Evolutionary conservation across 108 stramenopile species (phyloP), one percentile per base, ranked within the genome.

Genomic region (Parietichytrium sp.): DNA sequence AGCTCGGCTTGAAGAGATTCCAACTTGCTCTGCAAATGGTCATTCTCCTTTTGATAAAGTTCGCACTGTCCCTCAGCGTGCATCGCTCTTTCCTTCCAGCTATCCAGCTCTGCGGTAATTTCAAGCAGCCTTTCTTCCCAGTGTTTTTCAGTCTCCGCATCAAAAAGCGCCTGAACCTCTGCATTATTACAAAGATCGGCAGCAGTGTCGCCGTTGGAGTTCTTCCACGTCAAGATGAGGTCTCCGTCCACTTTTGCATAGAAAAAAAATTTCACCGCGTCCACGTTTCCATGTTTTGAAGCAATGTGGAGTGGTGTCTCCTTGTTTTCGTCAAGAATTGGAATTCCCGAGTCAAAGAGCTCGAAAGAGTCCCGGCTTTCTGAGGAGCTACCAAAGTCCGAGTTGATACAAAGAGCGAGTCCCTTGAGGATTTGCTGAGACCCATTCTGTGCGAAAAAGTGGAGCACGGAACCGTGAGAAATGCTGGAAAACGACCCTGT

Each of bases 61-160:
- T 72, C 1, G 38, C n/a, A 18, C 49, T 50, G 18, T 18, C 18
- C 49, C 18, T 18, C n/a, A 16, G 49, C 49, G n/a, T 16, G n/a
- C 49, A 50, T n/a, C n/a, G 49, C 49, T n/a, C n/a, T 50, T 50
- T 16, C 49, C n/a, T 72, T 42, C 61, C 61, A 72, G 10, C 45
- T 15, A 25, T 72, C 61, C 6, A 33, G 61, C 13, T 42, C 45
- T 7, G 38, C 20, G 6, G 10, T 31, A 6, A n/a, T 42, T 20
- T 72, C 42, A 0, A 10, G 29, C 3, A 72, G 61, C 42, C 45
- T n/a, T 20, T n/a, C 33, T 38, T 72, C 29, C 23, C 42, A 72
- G 8, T 6, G 10, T 38, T 16, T 38, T 10, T 3, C 23, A 27
- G 13, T 7, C 1, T 72, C 61, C 10, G 45, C 38, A 2, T 45